Evolutionary conservation across 108 stramenopile species (phyloP).

Genomic region (Schizochytrium sp.): DNA sequence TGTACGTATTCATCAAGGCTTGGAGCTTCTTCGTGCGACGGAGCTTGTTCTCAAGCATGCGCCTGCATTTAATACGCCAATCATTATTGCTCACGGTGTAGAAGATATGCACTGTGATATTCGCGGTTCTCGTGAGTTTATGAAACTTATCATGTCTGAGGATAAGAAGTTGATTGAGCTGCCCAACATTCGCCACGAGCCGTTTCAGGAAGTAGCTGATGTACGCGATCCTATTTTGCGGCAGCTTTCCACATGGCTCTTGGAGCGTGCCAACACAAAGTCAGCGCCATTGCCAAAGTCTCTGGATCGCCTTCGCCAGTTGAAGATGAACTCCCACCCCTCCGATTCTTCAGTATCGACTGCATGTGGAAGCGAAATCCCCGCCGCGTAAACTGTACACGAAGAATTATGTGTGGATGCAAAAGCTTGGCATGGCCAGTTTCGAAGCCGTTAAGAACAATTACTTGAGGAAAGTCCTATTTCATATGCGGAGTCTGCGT

Average conservation of each 20-base stretch:
- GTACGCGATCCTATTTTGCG: conserved; percentile 39
- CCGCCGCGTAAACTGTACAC: too few species aligned
- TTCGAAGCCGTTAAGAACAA: too few species aligned
- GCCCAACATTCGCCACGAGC: conserved; percentile 49
- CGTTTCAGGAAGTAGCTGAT: conserved; percentile 18
- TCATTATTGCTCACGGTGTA: conserved; percentile 27
- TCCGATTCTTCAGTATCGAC: neutral
- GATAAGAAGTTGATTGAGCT: conserved; percentile 54
- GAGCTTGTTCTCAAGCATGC: neutral
- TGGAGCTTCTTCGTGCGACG: conserved; percentile 45
- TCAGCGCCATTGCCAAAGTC: neutral
- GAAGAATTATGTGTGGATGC: too few species aligned
- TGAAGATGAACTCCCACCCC: neutral
- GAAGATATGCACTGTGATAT: conserved; percentile 16
- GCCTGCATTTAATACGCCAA: neutral
- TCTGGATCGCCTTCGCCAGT: neutral
- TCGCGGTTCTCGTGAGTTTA: neutral
- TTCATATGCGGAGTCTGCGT: too few species aligned
- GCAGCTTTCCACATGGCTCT: neutral
- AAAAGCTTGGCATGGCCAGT: too few species aligned
- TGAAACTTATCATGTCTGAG: conserved; percentile 42
- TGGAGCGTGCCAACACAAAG: neutral
- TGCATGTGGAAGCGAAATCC: too few species aligned
- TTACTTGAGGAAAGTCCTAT: too few species aligned
- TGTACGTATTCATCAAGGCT: conserved; percentile 16